Base-by-base conservation (phyloP, 257 asterid species). In the Cruciata laevipes region DNA sequence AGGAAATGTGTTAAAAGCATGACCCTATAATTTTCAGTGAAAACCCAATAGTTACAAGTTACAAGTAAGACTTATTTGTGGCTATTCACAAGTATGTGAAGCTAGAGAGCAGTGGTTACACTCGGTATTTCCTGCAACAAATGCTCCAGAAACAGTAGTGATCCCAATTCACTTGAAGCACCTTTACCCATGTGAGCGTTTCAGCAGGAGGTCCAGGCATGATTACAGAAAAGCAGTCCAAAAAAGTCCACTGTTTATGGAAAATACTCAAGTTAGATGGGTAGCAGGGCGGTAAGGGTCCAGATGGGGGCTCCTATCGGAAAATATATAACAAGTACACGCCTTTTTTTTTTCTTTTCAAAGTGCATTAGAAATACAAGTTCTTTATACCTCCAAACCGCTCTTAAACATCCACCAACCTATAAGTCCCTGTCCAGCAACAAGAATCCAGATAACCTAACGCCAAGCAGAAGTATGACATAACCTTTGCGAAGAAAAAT, bases 401-500 rank as follows among this genome's bases (percentile, higher is more conserved):
- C 99, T 93, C 84, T 86, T 90, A 59, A 93, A 96, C 97, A 90
- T 93, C 99, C 99, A 93, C 99, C 99, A 93, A 62, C 99, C 99
- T 67, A 93, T 86, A 11, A 93, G 71, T 62, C 99, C 99, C 78
- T 93, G 97, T 63, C 97, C 99, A 77, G 92, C 99, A 65, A 97
- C 99, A 81, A 93, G 97, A 71, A 82, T 25, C 94, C 96, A 71
- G 83, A 83, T 10, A 93, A 90, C 79, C 92, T 86, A 75, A 86
- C 75, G 53, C 95, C 99, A 70, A 90, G 81, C 70, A 60, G 83
- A 24, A 75, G 68, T 0, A 96, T 93, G 71, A 93, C 86, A 69
- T 90, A 93, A 64, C 97, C 96, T 76, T 93, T 93, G 17, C 95
- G 87, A 67, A 93, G 90, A 51, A 89, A 93, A 79, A 88, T 90